A percentile compares a stretch with the other conserved stretches of the same genome.
phyloP scores from a whole-genome alignment of 2,329 filamentous ascomycete genomes.

The Purpureocillium lavendulum region DNA sequence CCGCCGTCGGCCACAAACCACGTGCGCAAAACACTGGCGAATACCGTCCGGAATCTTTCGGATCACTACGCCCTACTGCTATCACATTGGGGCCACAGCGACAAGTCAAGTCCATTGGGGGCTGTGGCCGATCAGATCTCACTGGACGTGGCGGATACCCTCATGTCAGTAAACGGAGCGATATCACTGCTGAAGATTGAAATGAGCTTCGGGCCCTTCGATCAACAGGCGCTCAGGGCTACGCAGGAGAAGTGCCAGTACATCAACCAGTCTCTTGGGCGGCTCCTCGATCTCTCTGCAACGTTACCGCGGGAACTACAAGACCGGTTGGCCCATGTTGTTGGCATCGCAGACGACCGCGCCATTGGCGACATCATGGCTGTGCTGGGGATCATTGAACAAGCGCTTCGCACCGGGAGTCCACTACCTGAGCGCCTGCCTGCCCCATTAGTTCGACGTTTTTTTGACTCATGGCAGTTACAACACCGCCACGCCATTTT shows the following conservation, averaged over 20 bases:
- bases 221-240: slow-evolving; percentile 19
- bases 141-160: slow-evolving; percentile 18
- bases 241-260: slow-evolving; percentile 19
- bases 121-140: slow-evolving; percentile 19
- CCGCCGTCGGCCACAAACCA: slow-evolving; percentile 37
- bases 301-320: slow-evolving; percentile 31
- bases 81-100: slow-evolving; percentile 31
- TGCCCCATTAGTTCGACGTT: slow-evolving; percentile 32
- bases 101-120: slow-evolving; percentile 18
- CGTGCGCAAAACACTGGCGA: slow-evolving; percentile 34
- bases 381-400: slow-evolving; percentile 36
- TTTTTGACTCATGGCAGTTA: slow-evolving; percentile 16
- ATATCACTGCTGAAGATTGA: slow-evolving; percentile 21
- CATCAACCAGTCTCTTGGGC: slow-evolving; percentile 23
- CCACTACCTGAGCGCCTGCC: slow-evolving; percentile 38
- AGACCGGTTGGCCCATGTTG: slow-evolving; percentile 23
- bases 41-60: slow-evolving; percentile 30
- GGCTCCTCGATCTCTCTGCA: slow-evolving; percentile 22
- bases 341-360: slow-evolving; percentile 32
- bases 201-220: slow-evolving; percentile 20
- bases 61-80: slow-evolving; percentile 41
- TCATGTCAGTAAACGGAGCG: slow-evolving; percentile 15
- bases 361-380: slow-evolving; percentile 43
- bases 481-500: slow-evolving; percentile 17
- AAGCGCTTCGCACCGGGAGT: slow-evolving; percentile 36